Percentiles rank a stretch among this genome's conserved stretches.
phyloP scores from a whole-genome alignment of 768 basidiomycete species.

The Trametes coccinea region DNA sequence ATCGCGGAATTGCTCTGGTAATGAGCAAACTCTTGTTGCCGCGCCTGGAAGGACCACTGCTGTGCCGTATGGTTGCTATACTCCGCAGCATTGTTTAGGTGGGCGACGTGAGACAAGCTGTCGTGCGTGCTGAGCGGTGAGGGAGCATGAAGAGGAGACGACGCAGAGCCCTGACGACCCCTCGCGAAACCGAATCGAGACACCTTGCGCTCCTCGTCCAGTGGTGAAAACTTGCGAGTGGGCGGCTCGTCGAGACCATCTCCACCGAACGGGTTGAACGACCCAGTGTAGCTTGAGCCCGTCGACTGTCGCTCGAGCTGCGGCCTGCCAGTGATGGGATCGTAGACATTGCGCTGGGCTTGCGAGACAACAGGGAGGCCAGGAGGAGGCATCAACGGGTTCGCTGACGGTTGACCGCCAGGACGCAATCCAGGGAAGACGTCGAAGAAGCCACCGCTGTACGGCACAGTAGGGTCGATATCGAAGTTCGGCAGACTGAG shows the following conservation, averaged over 20 bases:
- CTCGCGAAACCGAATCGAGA: conserved; percentile 84
- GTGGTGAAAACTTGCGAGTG: conserved; percentile 34
- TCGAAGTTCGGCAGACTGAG: conserved; percentile 47
- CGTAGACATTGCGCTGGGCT: conserved; percentile 54
- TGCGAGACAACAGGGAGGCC: conserved; percentile 52
- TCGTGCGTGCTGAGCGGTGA: conserved; percentile 52
- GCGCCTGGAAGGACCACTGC: conserved; percentile 47
- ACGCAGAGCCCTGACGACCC: conserved; percentile 64
- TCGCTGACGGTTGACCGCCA: conserved; percentile 21
- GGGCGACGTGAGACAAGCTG: conserved; percentile 50
- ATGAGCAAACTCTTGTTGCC: conserved; percentile 45
- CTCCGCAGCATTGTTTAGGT: conserved; percentile 36
- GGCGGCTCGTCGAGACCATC: conserved; percentile 53
- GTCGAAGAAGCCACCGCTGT: conserved; percentile 66
- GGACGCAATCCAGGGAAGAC: conserved; percentile 64
- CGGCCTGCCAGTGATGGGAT: conserved; percentile 46
- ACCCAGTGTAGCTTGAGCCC: conserved; percentile 62
- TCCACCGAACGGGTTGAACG: conserved; percentile 76
- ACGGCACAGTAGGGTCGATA: conserved; percentile 52
- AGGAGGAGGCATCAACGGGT: conserved; percentile 50
- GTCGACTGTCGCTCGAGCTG: conserved; percentile 48
- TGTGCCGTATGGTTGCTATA: conserved; percentile 39
- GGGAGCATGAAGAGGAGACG: conserved; percentile 58
- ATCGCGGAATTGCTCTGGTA: conserved; percentile 35
- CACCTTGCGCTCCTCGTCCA: conserved; percentile 70